A percentile compares a stretch with the other conserved stretches of the same genome.
These are phyloP conservation scores for Cryptococcus deneoformans DNA, from an alignment of 1,284 basidiomycete species.

Conservation along the genomic window DNA sequence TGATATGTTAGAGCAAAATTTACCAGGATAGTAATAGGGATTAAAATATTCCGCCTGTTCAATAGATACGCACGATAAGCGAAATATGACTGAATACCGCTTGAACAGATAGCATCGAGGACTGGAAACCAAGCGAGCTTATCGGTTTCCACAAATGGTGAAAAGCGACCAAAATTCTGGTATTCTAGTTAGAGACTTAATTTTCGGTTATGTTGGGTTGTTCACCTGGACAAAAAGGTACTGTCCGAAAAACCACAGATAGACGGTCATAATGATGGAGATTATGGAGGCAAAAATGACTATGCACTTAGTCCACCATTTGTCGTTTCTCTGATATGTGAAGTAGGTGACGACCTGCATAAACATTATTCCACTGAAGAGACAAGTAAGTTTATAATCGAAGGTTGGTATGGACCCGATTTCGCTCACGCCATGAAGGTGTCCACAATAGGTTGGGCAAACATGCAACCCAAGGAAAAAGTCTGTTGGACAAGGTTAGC, in stretches of 20 bases:
- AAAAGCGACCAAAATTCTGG: constrained; percentile 22
- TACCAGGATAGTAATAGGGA: constrained; percentile 15
- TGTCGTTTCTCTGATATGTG: constrained; percentile 23
- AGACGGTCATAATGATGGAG: constrained; percentile 16
- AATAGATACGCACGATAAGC: constrained; percentile 30
- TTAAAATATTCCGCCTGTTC: constrained; percentile 18
- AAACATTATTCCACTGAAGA: constrained; percentile 10
- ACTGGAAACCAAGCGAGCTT: constrained; percentile 24
- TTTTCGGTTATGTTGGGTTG: too few species aligned
- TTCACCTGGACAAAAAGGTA: constrained; percentile 23
- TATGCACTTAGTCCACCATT: constrained; percentile 21
- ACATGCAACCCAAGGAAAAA: too few species aligned
- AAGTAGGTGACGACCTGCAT: constrained; percentile 17
- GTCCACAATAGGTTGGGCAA: too few species aligned
- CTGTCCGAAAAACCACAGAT: constrained; percentile 22
- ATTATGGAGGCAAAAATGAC: constrained; percentile 9
- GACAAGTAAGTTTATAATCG: too few species aligned
- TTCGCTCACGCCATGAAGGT: too few species aligned
- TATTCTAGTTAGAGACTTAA: too few species aligned
- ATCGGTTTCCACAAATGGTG: constrained; percentile 25
- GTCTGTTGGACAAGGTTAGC: too few species aligned
- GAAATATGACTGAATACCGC: constrained; percentile 19
- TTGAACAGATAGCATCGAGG: constrained; percentile 22
- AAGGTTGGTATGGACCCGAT: too few species aligned
- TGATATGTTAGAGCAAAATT: too few species aligned